Evolutionary conservation across 441 rosid species (phyloP).

Genomic region (Gossypium schwendimanii): DNA sequence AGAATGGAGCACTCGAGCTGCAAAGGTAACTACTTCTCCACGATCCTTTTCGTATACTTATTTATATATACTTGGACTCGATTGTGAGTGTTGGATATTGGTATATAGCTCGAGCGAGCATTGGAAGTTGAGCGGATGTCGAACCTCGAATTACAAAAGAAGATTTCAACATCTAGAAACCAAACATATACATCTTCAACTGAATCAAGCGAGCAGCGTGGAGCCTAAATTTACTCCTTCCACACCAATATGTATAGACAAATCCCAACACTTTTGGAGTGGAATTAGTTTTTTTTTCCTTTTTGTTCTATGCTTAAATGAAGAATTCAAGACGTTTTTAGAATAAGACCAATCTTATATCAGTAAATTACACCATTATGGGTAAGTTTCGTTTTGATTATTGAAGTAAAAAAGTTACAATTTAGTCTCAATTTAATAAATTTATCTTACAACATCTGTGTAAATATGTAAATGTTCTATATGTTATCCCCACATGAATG

Average conservation of each 20-base stretch:
- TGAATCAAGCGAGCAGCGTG: slow-evolving; percentile 23
- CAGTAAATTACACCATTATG: too few relatives aligned
- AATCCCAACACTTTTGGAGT: not conserved
- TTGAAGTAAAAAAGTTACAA: too few relatives aligned
- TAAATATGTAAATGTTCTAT: too few relatives aligned
- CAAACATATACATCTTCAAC: slow-evolving; percentile 17
- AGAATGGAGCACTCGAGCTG: slow-evolving; percentile 91
- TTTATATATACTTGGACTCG: not conserved
- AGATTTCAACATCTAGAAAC: slow-evolving; percentile 34
- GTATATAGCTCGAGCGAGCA: slow-evolving; percentile 69
- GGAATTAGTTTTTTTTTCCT: not conserved
- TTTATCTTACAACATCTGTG: too few relatives aligned
- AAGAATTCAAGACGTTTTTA: too few relatives aligned
- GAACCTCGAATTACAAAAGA: slow-evolving; percentile 42
- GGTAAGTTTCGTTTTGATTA: too few relatives aligned
- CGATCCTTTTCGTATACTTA: not conserved
- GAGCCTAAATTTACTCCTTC: slow-evolving; percentile 5
- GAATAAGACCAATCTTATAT: too few relatives aligned
- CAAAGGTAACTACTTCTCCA: slow-evolving; percentile 56
- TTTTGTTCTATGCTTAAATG: not conserved
- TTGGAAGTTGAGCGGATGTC: slow-evolving; percentile 42
- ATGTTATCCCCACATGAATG: too few relatives aligned
- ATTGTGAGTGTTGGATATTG: not conserved
- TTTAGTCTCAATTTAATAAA: too few relatives aligned
- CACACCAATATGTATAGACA: not conserved